Percentiles rank a stretch among this genome's conserved stretches.
Conservation (phyloP, 1,284 basidiomycete genomes). For the Ceratobasidium theobromae region DNA sequence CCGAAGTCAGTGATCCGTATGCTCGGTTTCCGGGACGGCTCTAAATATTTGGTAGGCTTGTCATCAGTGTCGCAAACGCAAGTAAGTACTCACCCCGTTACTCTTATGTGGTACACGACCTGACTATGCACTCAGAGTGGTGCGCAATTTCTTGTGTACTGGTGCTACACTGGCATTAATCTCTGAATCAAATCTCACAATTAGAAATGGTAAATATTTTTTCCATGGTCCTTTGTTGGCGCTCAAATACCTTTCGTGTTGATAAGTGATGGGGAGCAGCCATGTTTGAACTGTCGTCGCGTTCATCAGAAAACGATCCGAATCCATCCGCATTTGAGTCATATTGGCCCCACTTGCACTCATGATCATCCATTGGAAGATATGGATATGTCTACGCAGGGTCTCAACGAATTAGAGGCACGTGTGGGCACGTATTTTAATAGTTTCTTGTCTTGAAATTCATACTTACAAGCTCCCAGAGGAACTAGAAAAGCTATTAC, state of each 20-base stretch:
- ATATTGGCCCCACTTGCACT: slow-evolving; percentile 11
- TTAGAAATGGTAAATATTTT: slow-evolving; percentile 20
- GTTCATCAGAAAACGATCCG: slow-evolving; percentile 16
- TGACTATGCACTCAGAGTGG: too few relatives aligned
- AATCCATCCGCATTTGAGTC: slow-evolving; percentile 8
- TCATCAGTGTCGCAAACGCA: too few relatives aligned
- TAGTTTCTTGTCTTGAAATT: neutral
- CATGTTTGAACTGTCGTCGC: slow-evolving; percentile 13
- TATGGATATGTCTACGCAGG: neutral
- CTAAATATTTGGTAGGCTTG: too few relatives aligned
- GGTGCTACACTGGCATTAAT: neutral
- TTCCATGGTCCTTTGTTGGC: neutral
- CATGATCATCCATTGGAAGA: neutral
- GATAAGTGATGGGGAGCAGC: neutral
- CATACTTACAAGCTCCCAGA: neutral
- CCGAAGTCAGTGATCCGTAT: too few relatives aligned
- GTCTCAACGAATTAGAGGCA: neutral
- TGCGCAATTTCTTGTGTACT: neutral
- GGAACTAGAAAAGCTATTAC: neutral
- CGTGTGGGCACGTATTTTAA: neutral
- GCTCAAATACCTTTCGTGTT: neutral
- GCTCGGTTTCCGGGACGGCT: too few relatives aligned
- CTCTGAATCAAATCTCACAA: neutral
- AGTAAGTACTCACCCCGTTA: too few relatives aligned
- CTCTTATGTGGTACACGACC: too few relatives aligned